Evolutionary conservation across 805 yeast genomes (phyloP).

Genomic region (Yarrowia hollandica): DNA sequence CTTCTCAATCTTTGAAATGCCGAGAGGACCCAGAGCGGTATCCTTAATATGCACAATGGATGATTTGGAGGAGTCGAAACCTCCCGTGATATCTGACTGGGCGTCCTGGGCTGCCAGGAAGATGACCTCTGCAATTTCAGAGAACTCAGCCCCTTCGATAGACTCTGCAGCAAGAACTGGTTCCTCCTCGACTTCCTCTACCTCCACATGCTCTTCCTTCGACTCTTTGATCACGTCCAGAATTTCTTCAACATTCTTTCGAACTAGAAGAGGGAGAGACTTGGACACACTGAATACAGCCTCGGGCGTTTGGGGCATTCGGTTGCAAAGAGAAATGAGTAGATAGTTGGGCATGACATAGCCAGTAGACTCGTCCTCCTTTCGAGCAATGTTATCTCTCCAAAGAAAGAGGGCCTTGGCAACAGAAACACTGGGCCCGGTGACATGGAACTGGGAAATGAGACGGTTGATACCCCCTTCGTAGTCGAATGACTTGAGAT

Average conservation of each 20-base stretch:
- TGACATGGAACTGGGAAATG: conserved; percentile 32
- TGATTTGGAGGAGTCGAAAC: conserved; percentile 24
- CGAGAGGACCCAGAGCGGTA: conserved; percentile 16
- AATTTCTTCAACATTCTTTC: conserved; percentile 57
- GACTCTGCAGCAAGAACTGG: conserved; percentile 23
- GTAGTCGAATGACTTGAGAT: conserved; percentile 18
- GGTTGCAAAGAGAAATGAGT: conserved; percentile 58
- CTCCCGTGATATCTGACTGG: conserved; percentile 7
- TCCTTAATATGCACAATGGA: conserved; percentile 11
- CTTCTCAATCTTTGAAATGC: not conserved
- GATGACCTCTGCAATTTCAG: conserved; percentile 23
- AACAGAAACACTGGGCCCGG: conserved; percentile 38
- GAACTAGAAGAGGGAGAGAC: conserved; percentile 53
- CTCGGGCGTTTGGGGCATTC: conserved; percentile 59
- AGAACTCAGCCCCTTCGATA: conserved; percentile 19
- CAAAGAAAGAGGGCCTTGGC: conserved; percentile 68
- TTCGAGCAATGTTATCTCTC: conserved; percentile 78
- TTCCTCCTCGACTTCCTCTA: conserved; percentile 13
- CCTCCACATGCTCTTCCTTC: conserved; percentile 27
- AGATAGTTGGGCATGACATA: conserved; percentile 82
- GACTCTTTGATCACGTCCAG: conserved; percentile 54
- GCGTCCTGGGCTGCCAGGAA: conserved; percentile 20
- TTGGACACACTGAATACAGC: conserved; percentile 35
- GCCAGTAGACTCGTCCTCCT: conserved; percentile 79
- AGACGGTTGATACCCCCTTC: conserved; percentile 30